Percentiles rank a stretch among this genome's conserved stretches.
phyloP scores from a whole-genome alignment of 768 basidiomycete species.

The Boletus vermiculosoides region DNA sequence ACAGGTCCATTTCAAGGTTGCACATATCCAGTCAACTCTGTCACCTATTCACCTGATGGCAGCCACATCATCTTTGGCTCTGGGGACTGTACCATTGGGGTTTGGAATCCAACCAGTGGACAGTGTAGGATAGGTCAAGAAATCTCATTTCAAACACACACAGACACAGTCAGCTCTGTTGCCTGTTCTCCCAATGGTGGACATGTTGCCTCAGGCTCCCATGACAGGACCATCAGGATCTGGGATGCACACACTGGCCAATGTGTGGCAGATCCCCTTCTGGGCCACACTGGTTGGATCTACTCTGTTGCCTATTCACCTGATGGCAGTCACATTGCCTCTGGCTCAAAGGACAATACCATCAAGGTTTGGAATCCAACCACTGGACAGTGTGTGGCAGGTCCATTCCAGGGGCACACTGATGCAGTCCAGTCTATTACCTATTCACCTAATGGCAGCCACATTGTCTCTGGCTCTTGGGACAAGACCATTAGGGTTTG shows the following conservation, averaged over 20 bases:
- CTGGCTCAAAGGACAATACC: conserved; percentile 22
- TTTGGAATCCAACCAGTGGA: conserved; percentile 9
- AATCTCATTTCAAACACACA: conserved; percentile 5
- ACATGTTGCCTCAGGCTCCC: conserved; percentile 4
- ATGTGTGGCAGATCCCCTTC: neutral
- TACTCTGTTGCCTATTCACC: conserved; percentile 26
- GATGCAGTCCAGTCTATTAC: conserved; percentile 17
- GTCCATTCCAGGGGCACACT: conserved; percentile 20
- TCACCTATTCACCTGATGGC: conserved; percentile 22
- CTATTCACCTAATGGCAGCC: conserved; percentile 22
- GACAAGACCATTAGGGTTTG: conserved; percentile 28
- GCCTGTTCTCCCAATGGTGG: conserved; percentile 21
- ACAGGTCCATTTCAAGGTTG: neutral
- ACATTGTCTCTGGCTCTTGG: conserved; percentile 25
- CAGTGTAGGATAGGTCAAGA: neutral
- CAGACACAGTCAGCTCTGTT: neutral
- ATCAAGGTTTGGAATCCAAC: conserved; percentile 25
- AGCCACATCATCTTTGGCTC: conserved; percentile 19
- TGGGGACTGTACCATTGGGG: neutral
- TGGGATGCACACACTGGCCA: conserved; percentile 18
- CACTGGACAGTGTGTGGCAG: conserved; percentile 14
- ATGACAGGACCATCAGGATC: conserved; percentile 2
- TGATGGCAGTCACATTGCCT: conserved; percentile 24
- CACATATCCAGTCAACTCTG: neutral
- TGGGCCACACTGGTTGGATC: conserved; percentile 7